Evolutionary conservation across 345 rosid species (phyloP).

Genomic region (Erucastrum elatum): DNA sequence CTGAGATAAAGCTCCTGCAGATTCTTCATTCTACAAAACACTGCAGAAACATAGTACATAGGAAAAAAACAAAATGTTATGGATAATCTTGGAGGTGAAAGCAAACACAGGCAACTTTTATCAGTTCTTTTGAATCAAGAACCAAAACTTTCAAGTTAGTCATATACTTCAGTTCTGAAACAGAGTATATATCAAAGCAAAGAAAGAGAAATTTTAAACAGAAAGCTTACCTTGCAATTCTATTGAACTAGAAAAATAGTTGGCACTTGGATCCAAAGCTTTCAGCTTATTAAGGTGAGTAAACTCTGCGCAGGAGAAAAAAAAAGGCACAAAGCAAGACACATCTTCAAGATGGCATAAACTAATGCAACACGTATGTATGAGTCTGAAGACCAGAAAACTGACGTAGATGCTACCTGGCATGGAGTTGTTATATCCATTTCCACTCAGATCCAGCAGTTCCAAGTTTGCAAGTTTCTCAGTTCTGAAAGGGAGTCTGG

Average conservation of each 20-base stretch:
- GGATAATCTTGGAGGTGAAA: too few relatives aligned
- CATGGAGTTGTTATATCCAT: background rate
- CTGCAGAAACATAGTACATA: background rate
- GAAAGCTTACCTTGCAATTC: background rate
- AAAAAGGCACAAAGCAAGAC: too few relatives aligned
- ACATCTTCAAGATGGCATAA: background rate
- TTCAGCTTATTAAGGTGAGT: too few relatives aligned
- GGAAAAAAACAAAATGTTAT: too few relatives aligned
- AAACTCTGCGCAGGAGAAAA: too few relatives aligned
- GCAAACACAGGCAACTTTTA: too few relatives aligned
- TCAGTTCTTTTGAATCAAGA: background rate
- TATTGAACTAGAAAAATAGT: too few relatives aligned
- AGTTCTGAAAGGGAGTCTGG: slow-evolving; percentile 4
- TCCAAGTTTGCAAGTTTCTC: slow-evolving; percentile 12
- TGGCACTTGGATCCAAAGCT: too few relatives aligned
- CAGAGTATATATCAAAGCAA: too few relatives aligned
- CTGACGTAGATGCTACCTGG: background rate
- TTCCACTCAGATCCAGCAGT: slow-evolving; percentile 4
- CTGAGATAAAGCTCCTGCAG: background rate
- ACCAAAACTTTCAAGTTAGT: too few relatives aligned
- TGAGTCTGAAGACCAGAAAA: background rate
- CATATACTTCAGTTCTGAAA: too few relatives aligned
- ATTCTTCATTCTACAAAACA: background rate
- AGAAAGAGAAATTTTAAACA: background rate
- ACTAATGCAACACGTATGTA: too few relatives aligned